Conservation (phyloP, 2,329 filamentous ascomycete genomes). For the Penicillium sp. region DNA sequence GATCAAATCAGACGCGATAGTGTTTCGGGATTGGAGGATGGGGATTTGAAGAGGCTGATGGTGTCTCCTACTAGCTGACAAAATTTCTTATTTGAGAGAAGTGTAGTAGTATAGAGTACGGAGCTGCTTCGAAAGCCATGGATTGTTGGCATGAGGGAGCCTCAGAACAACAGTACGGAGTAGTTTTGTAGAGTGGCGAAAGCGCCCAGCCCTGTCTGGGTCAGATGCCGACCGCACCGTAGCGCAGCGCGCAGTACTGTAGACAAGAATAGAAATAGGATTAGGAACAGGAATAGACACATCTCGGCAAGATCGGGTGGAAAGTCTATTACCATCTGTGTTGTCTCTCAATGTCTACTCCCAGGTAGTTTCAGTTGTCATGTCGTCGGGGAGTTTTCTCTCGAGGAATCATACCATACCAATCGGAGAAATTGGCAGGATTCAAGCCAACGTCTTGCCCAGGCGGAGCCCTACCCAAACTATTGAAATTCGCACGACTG, state of each 20-base stretch:
- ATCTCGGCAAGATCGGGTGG: background rate
- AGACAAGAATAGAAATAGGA: background rate
- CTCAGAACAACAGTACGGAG: background rate
- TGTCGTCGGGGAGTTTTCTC: background rate
- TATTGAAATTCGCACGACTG: conserved; percentile 19
- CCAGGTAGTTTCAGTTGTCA: background rate
- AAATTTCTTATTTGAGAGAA: background rate
- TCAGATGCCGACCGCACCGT: background rate
- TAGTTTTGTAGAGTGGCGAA: background rate
- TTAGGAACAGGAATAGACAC: conserved; percentile 1
- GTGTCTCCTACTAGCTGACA: background rate
- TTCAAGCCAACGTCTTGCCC: conserved; percentile 1
- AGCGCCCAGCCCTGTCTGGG: background rate
- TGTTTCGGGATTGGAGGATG: background rate
- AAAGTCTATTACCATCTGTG: background rate
- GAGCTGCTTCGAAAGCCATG: background rate
- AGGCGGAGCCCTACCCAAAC: conserved; percentile 12
- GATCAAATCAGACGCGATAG: conserved; percentile 5
- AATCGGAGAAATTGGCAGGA: conserved; percentile 2
- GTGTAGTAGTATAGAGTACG: background rate
- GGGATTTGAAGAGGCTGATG: background rate
- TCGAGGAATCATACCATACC: background rate
- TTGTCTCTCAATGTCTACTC: background rate
- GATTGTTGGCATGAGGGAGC: background rate
- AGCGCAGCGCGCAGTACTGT: background rate